These are phyloP conservation scores for Boletellus ananas DNA, from an alignment of 768 basidiomycete species.

Conservation along the genomic window DNA sequence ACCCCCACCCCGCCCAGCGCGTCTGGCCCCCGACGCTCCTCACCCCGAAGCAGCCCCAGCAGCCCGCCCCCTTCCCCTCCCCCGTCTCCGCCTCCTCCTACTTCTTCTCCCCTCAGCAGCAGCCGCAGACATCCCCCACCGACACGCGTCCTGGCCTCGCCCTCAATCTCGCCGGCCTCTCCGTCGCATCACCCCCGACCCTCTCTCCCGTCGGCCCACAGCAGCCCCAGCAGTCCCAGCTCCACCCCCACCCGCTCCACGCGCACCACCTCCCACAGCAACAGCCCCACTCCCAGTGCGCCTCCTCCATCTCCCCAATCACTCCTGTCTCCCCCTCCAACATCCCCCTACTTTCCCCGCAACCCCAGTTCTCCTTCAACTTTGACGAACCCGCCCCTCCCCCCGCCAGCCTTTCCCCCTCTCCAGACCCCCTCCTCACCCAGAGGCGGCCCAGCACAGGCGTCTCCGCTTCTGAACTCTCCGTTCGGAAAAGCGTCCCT, in stretches of 20 bases:
- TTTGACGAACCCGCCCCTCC: slow-evolving; percentile 35
- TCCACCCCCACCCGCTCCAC: slow-evolving; percentile 57
- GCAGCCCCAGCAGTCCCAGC: slow-evolving; percentile 37
- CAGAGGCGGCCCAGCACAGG: slow-evolving; percentile 37
- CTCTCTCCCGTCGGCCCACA: slow-evolving; percentile 59
- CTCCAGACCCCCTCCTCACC: slow-evolving; percentile 27
- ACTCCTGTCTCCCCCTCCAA: slow-evolving; percentile 55
- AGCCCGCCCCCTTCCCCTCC: slow-evolving; percentile 20
- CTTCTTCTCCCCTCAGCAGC: slow-evolving; percentile 20
- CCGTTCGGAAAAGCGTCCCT: slow-evolving; percentile 50
- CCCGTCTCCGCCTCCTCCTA: slow-evolving; percentile 24
- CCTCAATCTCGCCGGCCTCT: slow-evolving; percentile 64
- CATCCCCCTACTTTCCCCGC: slow-evolving; percentile 43
- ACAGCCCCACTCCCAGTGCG: neutral
- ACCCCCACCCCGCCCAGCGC: slow-evolving; percentile 28
- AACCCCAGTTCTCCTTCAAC: slow-evolving; percentile 47
- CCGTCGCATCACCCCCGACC: slow-evolving; percentile 63
- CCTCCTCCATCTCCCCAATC: slow-evolving; percentile 43
- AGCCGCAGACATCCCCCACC: slow-evolving; percentile 14
- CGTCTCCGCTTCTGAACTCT: slow-evolving; percentile 44
- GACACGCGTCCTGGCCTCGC: slow-evolving; percentile 40
- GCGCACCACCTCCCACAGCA: slow-evolving; percentile 37
- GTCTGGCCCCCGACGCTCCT: slow-evolving; percentile 22
- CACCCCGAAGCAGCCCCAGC: slow-evolving; percentile 8
- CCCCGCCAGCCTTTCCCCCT: slow-evolving; percentile 24